Evolutionary conservation across 164 flowering plant species (phyloP), one percentile per base, ranked within the genome.

Genomic region (Vitis riparia): DNA sequence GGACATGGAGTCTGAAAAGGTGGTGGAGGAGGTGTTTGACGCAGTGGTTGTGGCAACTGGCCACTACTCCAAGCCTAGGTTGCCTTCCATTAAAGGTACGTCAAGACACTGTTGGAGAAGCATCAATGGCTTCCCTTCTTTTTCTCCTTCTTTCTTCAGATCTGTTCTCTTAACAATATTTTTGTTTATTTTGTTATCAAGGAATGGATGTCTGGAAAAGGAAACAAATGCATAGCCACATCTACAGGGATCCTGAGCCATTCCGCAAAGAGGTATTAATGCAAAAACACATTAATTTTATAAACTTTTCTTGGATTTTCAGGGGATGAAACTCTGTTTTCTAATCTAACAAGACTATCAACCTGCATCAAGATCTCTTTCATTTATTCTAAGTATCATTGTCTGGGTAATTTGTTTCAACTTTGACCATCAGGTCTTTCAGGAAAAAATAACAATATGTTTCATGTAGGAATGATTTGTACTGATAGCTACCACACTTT

Each of bases 21-120:
- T 73, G 59, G 78, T 67, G 59, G 93, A 91, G 71, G 94, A 94
- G 76, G 85, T 88, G 2, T 94, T 85, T 80, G 98, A 92, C 73
- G 98, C 98, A 15, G 94, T 94, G 59, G 90, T 94, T 75, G 97
- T 92, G 17, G 97, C 97, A 63, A 84, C 88, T 12, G 98, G 98
- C 7, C 97, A 94, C 73, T 94, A 90, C 68, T 88, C 98, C 49
- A 82, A 88, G 11, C 97, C 98, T 58, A 80, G 88, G 69, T 71
- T 94, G 84, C 97, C 98, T 5, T 57, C 69, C 72, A 89, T 94
- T 62, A 87, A 81, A 90, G 98, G 98, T 93, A 73, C 51, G 71
- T 62, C 29, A 13, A 17, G 13, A 30, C 4, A 23, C 58, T 65
- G 23, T 32, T 27, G 3, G 56, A 30, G 55, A 48, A 51, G 7